Percentiles rank a stretch among this genome's conserved stretches.
Conservation (phyloP, 805 yeast genomes). For the Saturnispora mendoncae region DNA sequence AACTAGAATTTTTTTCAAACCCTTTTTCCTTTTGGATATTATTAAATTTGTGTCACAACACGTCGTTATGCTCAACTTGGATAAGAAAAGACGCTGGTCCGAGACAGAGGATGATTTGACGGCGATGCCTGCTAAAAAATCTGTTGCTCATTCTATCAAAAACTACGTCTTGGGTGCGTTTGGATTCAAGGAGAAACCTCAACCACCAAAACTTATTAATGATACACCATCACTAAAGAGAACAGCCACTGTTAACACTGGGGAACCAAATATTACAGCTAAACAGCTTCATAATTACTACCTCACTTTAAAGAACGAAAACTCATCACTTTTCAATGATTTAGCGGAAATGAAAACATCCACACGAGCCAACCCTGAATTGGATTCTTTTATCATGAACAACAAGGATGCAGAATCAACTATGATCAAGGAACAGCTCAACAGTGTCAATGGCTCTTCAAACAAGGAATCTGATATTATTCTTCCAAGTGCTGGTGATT, state of each 20-base stretch:
- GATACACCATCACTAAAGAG: neutral
- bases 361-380: slow-evolving; percentile 1
- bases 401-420: slow-evolving; percentile 16
- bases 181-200: neutral
- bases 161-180: slow-evolving; percentile 3
- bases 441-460: neutral
- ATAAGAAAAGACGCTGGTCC: neutral
- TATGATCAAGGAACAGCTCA: slow-evolving; percentile 7
- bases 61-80: slow-evolving; percentile 3
- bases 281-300: slow-evolving; percentile 23
- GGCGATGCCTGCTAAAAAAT: neutral
- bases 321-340: slow-evolving; percentile 14
- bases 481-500: no score
- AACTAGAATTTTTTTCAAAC: neutral
- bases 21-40: neutral
- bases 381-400: slow-evolving; percentile 24
- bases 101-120: neutral
- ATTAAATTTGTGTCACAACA: neutral
- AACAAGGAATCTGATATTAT: no score
- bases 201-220: neutral
- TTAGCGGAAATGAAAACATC: slow-evolving; percentile 10
- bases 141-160: neutral
- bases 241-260: neutral
- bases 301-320: slow-evolving; percentile 20
- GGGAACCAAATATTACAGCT: slow-evolving; percentile 18